A percentile compares a stretch with the other conserved stretches of the same genome.
These are phyloP conservation scores for Pichia deserticola DNA, from an alignment of 805 yeast genomes.

Conservation along the genomic window DNA sequence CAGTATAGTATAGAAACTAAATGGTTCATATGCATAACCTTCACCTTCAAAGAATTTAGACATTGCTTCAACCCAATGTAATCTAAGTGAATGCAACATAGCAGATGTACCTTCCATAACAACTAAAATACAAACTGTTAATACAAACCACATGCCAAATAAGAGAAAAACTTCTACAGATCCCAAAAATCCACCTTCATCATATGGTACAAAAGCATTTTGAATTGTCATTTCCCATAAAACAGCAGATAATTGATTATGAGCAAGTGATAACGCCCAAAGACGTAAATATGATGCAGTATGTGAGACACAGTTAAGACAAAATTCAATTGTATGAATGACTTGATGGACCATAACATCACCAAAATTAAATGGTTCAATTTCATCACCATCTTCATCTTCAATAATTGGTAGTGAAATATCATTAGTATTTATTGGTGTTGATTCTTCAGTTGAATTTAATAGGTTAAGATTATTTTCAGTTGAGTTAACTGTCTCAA, in stretches of 20 bases:
- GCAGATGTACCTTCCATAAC: conserved; percentile 99
- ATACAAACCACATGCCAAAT: conserved; percentile 91
- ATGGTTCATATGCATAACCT: conserved; percentile 69
- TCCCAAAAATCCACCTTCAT: conserved; percentile 45
- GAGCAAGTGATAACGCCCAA: conserved; percentile 97
- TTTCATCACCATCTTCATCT: conserved; percentile 50
- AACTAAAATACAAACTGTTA: conserved; percentile 87
- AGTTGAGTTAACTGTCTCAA: neutral
- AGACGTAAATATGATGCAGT: conserved; percentile 94
- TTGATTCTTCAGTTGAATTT: neutral
- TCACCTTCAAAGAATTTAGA: conserved; percentile 97
- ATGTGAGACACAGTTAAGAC: conserved; percentile 95
- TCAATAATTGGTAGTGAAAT: conserved; percentile 5
- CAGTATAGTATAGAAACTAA: conserved; percentile 35
- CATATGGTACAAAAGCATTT: conserved; percentile 51
- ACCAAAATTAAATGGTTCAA: conserved; percentile 47
- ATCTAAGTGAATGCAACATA: conserved; percentile 95
- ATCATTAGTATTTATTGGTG: neutral
- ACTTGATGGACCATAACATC: conserved; percentile 96
- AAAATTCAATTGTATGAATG: conserved; percentile 95
- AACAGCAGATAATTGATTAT: conserved; percentile 91
- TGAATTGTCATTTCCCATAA: conserved; percentile 91
- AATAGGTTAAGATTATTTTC: neutral
- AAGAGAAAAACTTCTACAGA: conserved; percentile 67
- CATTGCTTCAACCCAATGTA: conserved; percentile 99